Evolutionary conservation across 2,329 filamentous ascomycete genomes (phyloP).

Genomic region (Alternaria ethzedia): DNA sequence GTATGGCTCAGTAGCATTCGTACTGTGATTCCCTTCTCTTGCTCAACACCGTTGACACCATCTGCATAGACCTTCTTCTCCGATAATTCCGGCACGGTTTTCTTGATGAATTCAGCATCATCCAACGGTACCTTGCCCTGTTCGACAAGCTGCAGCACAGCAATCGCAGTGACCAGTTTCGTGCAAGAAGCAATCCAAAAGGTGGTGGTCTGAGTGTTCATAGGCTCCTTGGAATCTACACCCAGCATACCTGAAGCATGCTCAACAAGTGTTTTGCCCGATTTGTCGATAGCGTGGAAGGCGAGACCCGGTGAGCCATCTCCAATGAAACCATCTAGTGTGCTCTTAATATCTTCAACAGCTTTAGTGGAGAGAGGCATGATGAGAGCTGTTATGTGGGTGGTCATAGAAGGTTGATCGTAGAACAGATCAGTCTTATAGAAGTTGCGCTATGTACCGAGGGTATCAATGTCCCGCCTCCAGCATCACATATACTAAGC

Average conservation of each 20-base stretch:
- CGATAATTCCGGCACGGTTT: conserved; percentile 45
- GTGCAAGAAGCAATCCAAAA: conserved; percentile 66
- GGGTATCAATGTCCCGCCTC: neutral
- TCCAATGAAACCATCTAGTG: conserved; percentile 40
- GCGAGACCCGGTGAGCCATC: conserved; percentile 53
- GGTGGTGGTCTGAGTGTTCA: conserved; percentile 63
- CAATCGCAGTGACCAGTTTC: conserved; percentile 45
- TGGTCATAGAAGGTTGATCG: neutral
- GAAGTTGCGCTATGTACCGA: neutral
- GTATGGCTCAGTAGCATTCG: conserved; percentile 60
- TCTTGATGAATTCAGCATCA: conserved; percentile 41
- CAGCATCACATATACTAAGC: neutral
- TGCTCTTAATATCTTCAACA: conserved; percentile 43
- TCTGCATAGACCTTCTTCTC: conserved; percentile 51
- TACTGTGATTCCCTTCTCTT: conserved; percentile 56
- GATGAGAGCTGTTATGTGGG: neutral
- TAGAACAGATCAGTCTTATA: neutral
- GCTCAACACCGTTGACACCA: conserved; percentile 44
- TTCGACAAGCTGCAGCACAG: conserved; percentile 46
- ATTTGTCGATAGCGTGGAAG: conserved; percentile 54
- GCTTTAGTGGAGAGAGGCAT: conserved; percentile 44
- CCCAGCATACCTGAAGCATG: conserved; percentile 52
- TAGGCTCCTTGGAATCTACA: conserved; percentile 53
- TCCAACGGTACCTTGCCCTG: conserved; percentile 46
- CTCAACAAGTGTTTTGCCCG: conserved; percentile 51